These are phyloP conservation scores for Cruciata laevipes DNA, from an alignment of 257 asterid genomes.

Conservation along the genomic window DNA sequence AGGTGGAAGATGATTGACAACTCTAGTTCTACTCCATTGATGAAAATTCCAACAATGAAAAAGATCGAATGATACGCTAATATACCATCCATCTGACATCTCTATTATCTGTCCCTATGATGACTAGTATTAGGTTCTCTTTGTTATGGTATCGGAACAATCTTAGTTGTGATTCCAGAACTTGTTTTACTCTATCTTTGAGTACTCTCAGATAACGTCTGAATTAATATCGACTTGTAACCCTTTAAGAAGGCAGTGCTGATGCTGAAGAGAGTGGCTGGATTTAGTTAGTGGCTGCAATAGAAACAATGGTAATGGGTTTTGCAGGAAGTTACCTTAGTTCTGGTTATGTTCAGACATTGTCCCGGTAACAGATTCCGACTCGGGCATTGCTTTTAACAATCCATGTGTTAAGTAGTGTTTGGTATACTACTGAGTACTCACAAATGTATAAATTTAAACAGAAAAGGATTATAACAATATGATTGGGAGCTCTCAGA, in stretches of 20 bases:
- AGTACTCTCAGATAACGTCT: neutral
- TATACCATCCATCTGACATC: neutral
- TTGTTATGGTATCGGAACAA: neutral
- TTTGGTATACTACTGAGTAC: no score
- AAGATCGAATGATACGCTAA: no score
- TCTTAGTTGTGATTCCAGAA: neutral
- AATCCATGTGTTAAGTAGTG: neutral
- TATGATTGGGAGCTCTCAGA: no score
- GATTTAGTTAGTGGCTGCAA: neutral
- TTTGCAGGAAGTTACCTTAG: no score
- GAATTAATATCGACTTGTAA: no score
- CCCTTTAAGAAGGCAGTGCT: neutral
- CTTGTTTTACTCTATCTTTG: neutral
- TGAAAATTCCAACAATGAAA: no score
- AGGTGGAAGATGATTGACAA: constrained; percentile 17
- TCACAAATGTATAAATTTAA: no score
- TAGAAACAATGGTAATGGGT: neutral
- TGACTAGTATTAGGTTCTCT: neutral
- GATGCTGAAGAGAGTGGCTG: neutral
- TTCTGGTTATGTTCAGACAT: neutral
- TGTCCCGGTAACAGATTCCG: neutral
- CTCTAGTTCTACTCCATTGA: neutral
- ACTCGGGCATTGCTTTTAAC: neutral
- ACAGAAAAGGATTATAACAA: no score
- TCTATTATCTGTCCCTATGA: neutral